These are phyloP conservation scores for Fusarium illudens DNA, from an alignment of 2,329 filamentous ascomycete species.

Conservation along the genomic window DNA sequence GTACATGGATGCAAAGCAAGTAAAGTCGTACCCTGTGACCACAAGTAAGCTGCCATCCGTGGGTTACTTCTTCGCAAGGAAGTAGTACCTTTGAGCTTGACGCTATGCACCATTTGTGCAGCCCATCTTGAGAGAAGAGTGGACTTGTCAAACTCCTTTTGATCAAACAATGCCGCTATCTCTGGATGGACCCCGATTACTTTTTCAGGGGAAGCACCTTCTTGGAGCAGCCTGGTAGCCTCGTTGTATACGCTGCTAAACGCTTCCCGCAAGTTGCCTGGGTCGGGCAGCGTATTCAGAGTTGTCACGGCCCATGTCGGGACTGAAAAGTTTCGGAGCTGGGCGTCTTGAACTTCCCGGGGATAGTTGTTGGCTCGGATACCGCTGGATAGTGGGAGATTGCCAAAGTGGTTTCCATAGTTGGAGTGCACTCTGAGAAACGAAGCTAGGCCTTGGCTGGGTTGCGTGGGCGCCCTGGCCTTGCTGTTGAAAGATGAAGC, in stretches of 20 bases:
- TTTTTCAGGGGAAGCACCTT: rapidly evolving
- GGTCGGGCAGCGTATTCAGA: conserved; percentile 8
- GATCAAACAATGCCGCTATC: conserved; percentile 11
- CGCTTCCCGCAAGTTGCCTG: not conserved
- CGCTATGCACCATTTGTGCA: conserved; percentile 22
- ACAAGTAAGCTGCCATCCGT: not conserved
- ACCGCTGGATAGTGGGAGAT: not conserved
- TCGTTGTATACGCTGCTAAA: not conserved
- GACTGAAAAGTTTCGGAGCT: not conserved
- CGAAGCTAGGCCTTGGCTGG: rapidly evolving
- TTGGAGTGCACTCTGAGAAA: not conserved
- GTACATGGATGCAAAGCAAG: conserved; percentile 12
- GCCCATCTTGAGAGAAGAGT: conserved; percentile 19
- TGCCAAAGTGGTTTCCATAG: conserved; percentile 3
- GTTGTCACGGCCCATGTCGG: conserved; percentile 3
- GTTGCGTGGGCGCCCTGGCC: not conserved
- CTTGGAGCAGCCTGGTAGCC: not conserved
- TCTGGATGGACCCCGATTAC: not conserved
- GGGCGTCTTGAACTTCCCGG: not conserved
- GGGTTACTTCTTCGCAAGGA: not conserved
- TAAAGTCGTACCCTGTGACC: conserved; percentile 9
- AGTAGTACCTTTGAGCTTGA: conserved; percentile 15
- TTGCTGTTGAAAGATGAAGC: no score
- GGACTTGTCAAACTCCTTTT: conserved; percentile 7
- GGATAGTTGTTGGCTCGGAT: conserved; percentile 9